These are phyloP conservation scores for Diaporthe citrichinensis DNA, from an alignment of 2,329 filamentous ascomycete genomes.

Conservation along the genomic window DNA sequence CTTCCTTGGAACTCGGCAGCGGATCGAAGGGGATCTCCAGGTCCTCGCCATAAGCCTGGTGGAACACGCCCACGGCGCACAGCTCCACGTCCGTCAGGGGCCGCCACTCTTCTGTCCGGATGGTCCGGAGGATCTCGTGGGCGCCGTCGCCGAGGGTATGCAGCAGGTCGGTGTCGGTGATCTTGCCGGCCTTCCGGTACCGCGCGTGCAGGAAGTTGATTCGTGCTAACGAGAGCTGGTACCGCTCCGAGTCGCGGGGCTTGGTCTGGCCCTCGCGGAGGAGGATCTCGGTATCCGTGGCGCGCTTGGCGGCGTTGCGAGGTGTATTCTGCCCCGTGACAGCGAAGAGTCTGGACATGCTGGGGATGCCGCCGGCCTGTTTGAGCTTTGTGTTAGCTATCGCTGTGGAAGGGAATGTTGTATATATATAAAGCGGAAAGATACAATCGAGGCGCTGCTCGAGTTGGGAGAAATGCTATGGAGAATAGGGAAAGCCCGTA, in stretches of 20 bases:
- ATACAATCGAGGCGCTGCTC: neutral
- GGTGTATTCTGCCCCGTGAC: neutral
- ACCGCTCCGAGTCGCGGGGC: neutral
- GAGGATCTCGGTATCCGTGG: neutral
- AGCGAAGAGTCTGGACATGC: constrained; percentile 9
- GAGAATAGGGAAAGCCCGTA: neutral
- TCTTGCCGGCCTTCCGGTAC: neutral
- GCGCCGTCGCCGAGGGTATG: constrained; percentile 15
- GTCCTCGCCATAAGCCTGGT: neutral
- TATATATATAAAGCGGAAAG: no score
- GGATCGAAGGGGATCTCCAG: neutral
- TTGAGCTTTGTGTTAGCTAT: neutral
- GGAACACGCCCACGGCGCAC: constrained; percentile 6
- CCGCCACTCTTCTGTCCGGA: neutral
- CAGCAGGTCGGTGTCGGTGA: neutral
- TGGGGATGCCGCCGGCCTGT: constrained; percentile 10
- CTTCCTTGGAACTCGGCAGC: neutral
- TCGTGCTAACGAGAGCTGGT: neutral
- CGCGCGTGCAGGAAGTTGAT: constrained; percentile 8
- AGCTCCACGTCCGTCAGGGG: neutral
- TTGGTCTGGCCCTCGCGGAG: constrained; percentile 10
- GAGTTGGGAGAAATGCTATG: no score
- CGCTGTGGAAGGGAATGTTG: no score
- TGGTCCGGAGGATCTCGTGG: neutral
- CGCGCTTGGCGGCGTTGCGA: constrained; percentile 3